Evolutionary conservation across 441 rosid genomes (phyloP).

Genomic region (Bocquillonia castaneifolia): DNA sequence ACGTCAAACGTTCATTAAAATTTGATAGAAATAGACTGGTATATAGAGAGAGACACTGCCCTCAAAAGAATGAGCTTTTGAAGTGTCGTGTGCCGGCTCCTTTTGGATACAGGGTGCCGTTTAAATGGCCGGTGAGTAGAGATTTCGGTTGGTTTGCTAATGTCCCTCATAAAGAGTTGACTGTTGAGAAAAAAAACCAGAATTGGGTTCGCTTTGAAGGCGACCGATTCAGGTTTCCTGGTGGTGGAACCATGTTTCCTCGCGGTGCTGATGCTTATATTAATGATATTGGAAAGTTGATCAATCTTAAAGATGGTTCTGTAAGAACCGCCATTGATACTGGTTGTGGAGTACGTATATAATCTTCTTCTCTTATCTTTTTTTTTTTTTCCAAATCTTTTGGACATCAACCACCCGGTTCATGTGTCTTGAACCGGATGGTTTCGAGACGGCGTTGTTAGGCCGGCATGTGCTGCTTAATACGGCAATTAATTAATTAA

Average conservation of each 20-base stretch:
- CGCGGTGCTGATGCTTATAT: slow-evolving; percentile 74
- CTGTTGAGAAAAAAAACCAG: slow-evolving; percentile 79
- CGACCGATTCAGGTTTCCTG: slow-evolving; percentile 70
- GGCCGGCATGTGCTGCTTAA: background rate
- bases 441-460: background rate
- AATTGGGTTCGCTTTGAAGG: slow-evolving; percentile 72
- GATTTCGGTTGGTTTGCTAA: slow-evolving; percentile 72
- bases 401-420: background rate
- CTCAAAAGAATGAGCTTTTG: slow-evolving; percentile 39
- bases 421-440: background rate
- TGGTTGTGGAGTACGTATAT: slow-evolving; percentile 71
- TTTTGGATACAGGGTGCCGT: slow-evolving; percentile 65
- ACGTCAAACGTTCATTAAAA: slow-evolving; percentile 50
- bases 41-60: slow-evolving; percentile 90
- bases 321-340: slow-evolving; percentile 85
- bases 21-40: slow-evolving; percentile 48
- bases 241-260: slow-evolving; percentile 95
- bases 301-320: slow-evolving; percentile 64
- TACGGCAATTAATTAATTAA: background rate
- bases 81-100: slow-evolving; percentile 83
- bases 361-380: background rate
- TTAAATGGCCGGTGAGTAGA: slow-evolving; percentile 76
- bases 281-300: slow-evolving; percentile 59
- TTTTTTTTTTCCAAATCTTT: background rate
- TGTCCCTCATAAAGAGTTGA: slow-evolving; percentile 85